A percentile compares a stretch with the other conserved stretches of the same genome.
Evolutionary conservation across 2,329 filamentous ascomycete species (phyloP).

Genomic region (Cyclaneusma minus): DNA sequence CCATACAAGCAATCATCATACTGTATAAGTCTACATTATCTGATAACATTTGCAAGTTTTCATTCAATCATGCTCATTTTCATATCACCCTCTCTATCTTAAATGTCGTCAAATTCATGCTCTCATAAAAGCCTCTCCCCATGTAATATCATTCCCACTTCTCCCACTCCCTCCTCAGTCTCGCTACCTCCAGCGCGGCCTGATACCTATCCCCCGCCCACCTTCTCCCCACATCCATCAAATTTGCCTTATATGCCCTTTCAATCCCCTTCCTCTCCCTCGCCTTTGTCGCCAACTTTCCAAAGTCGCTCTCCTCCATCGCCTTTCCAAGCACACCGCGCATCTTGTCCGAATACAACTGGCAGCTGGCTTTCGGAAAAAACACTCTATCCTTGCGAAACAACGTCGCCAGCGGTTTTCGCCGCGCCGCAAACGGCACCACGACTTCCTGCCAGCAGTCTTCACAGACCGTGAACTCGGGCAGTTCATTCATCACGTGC

Average conservation of each 20-base stretch:
- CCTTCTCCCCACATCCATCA: too few relatives aligned
- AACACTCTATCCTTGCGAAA: conserved; percentile 48
- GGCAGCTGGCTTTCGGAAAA: conserved; percentile 44
- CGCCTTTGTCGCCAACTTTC: conserved; percentile 41
- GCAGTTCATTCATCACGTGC: conserved; percentile 63
- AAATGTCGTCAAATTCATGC: too few relatives aligned
- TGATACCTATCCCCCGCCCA: too few relatives aligned
- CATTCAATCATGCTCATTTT: too few relatives aligned
- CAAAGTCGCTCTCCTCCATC: conserved; percentile 49
- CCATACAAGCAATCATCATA: too few relatives aligned
- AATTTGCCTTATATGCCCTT: conserved; percentile 43
- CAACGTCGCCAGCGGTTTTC: conserved; percentile 41
- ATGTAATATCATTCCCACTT: conserved; percentile 42
- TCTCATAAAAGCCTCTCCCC: too few relatives aligned
- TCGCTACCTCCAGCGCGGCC: conserved; percentile 27
- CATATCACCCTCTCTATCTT: too few relatives aligned
- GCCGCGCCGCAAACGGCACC: conserved; percentile 44
- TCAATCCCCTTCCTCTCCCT: conserved; percentile 39
- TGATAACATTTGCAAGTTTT: too few relatives aligned
- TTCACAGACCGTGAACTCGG: conserved; percentile 69
- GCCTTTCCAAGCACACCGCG: conserved; percentile 54
- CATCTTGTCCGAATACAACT: conserved; percentile 73
- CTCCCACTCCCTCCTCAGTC: conserved; percentile 39
- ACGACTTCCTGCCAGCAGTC: conserved; percentile 75
- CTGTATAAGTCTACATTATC: too few relatives aligned